These are phyloP conservation scores for Leccinum brunneo-olivaceum DNA, from an alignment of 1,284 basidiomycete species.

Conservation along the genomic window DNA sequence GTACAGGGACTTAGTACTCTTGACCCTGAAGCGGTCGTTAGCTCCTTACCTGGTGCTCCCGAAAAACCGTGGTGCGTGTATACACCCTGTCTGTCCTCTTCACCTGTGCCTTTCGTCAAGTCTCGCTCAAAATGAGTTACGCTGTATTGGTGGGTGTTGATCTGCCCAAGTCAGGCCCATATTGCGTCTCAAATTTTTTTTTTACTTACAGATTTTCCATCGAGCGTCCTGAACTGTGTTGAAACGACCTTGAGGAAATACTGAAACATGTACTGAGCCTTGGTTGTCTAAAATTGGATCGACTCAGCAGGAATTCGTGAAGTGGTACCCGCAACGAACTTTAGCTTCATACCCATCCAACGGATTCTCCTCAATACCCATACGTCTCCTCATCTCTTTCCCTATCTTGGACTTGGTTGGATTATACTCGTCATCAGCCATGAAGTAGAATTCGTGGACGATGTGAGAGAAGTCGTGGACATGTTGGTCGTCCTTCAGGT, in stretches of 20 bases:
- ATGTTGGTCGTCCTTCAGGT: conserved; percentile 81
- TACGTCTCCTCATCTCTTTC: conserved; percentile 65
- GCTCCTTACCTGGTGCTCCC: conserved; percentile 65
- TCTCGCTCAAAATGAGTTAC: conserved; percentile 96
- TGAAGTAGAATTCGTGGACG: conserved; percentile 79
- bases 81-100: conserved; percentile 64
- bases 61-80: conserved; percentile 75
- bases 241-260: conserved; percentile 98
- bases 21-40: conserved; percentile 1
- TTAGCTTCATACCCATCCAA: conserved; percentile 66
- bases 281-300: conserved; percentile 42
- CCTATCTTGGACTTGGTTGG: conserved; percentile 54
- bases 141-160: conserved; percentile 88
- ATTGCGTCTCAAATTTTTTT: neutral
- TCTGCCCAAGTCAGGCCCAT: conserved; percentile 32
- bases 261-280: conserved; percentile 86
- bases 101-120: conserved; percentile 52
- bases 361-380: conserved; percentile 76
- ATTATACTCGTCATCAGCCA: conserved; percentile 77
- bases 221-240: conserved; percentile 82
- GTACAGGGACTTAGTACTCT: neutral
- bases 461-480: conserved; percentile 93
- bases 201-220: conserved; percentile 57
- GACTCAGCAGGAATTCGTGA: conserved; percentile 6
- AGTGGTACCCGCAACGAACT: conserved; percentile 35